These are phyloP conservation scores for Alternaria sp. DNA, from an alignment of 2,329 filamentous ascomycete species.

Conservation along the genomic window DNA sequence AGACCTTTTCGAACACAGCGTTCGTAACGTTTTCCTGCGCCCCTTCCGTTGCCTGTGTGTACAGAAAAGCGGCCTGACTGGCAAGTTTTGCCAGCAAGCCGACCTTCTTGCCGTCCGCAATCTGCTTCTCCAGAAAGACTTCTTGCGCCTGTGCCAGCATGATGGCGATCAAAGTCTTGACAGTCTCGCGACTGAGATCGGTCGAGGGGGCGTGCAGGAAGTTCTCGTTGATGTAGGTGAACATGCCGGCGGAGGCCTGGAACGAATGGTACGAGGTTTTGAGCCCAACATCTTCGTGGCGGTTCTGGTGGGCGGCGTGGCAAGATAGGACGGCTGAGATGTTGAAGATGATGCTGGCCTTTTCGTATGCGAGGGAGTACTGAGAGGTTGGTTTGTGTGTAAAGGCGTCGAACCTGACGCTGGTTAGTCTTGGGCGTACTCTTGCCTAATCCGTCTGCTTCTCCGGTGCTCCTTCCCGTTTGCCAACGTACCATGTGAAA, in stretches of 20 bases:
- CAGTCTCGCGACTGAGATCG: conserved; percentile 93
- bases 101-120: conserved; percentile 89
- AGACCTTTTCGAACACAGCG: conserved; percentile 92
- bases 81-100: conserved; percentile 91
- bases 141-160: conserved; percentile 97
- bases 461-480: neutral
- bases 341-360: conserved; percentile 99
- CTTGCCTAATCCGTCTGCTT: neutral
- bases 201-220: conserved; percentile 96
- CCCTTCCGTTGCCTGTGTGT: conserved; percentile 85
- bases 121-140: conserved; percentile 96
- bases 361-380: conserved; percentile 96
- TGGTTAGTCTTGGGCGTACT: conserved; percentile 23
- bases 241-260: conserved; percentile 98
- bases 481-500: conserved; percentile 81
- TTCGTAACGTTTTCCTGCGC: conserved; percentile 91
- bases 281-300: conserved; percentile 87
- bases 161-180: conserved; percentile 90
- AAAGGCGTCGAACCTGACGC: conserved; percentile 94
- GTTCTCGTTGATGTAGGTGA: conserved; percentile 99
- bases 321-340: conserved; percentile 97
- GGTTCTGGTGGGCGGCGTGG: conserved; percentile 90
- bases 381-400: conserved; percentile 97
- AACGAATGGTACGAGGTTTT: conserved; percentile 99
- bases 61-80: conserved; percentile 87